Evolutionary conservation across 2,329 filamentous ascomycete genomes (phyloP).

Genomic region (Myrmaecium sp.): DNA sequence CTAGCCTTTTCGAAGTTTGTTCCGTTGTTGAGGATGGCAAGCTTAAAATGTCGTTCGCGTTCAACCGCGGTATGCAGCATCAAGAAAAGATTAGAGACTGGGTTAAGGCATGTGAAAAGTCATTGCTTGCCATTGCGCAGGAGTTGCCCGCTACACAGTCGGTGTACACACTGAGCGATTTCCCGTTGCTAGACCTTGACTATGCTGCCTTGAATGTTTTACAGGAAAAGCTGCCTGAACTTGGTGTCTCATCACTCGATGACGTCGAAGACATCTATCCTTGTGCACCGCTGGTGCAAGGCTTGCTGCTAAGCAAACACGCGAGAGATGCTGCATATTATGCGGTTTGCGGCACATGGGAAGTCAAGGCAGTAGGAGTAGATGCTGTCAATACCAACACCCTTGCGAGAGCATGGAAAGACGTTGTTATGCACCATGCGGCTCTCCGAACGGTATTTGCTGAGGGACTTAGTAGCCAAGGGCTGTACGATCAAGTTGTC

Average conservation of each 20-base stretch:
- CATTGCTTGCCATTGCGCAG: too few species aligned
- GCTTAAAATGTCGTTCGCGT: constrained; percentile 33
- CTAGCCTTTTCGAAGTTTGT: constrained; percentile 35
- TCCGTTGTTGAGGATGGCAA: constrained; percentile 30
- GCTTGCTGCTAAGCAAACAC: constrained; percentile 26
- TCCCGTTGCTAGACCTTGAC: too few species aligned
- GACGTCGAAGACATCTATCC: constrained; percentile 35
- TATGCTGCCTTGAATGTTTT: too few species aligned
- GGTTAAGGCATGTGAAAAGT: constrained; percentile 23
- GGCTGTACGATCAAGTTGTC: constrained; percentile 19
- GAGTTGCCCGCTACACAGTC: too few species aligned
- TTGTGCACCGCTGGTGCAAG: constrained; percentile 37
- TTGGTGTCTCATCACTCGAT: constrained; percentile 1
- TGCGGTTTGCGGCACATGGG: constrained; percentile 9
- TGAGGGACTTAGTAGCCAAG: constrained; percentile 18
- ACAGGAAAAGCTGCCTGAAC: too few species aligned
- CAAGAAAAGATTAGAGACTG: constrained; percentile 26
- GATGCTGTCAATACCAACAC: constrained; percentile 9
- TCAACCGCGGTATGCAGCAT: constrained; percentile 31
- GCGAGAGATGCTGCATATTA: constrained; percentile 2
- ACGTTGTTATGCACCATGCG: constrained; percentile 16
- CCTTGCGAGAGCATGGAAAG: constrained; percentile 13
- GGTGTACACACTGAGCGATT: too few species aligned
- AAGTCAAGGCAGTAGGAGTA: constrained; percentile 6
- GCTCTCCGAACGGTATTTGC: constrained; percentile 17